phyloP scores from a whole-genome alignment of 495 filamentous ascomycete genomes.

The Xylaria bambusicola region DNA sequence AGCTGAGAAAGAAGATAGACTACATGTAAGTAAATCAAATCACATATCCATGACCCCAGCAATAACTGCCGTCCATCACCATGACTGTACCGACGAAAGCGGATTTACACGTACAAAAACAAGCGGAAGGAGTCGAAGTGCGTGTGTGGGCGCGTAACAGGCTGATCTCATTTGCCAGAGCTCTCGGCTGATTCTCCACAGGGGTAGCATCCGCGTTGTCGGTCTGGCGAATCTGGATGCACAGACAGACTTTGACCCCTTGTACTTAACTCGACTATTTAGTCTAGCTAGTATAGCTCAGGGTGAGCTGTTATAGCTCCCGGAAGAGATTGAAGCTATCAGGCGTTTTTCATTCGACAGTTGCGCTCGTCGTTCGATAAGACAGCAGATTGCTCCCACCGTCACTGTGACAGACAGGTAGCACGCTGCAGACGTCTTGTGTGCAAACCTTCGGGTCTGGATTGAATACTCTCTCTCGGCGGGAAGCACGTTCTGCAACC shows the following conservation, averaged over 20 bases:
- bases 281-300: too few species aligned
- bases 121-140: conserved; percentile 9
- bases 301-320: too few species aligned
- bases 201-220: background rate
- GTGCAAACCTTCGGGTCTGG: too few species aligned
- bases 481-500: too few species aligned
- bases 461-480: too few species aligned
- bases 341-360: conserved; percentile 1
- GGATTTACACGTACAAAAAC: too few species aligned
- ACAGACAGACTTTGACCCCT: conserved; percentile 2
- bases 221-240: conserved; percentile 13
- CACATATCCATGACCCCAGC: background rate
- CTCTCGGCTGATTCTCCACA: conserved; percentile 6
- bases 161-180: conserved; percentile 13
- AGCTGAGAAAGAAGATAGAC: background rate
- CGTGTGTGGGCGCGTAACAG: conserved; percentile 16
- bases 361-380: background rate
- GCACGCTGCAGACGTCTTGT: too few species aligned
- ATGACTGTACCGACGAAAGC: too few species aligned
- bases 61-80: conserved; percentile 13
- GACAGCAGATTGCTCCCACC: background rate
- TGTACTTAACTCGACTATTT: background rate
- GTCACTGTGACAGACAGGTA: too few species aligned
- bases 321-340: conserved; percentile 5
- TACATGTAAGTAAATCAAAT: background rate